Conservation (phyloP, 2,329 filamentous ascomycete genomes). For the Exophiala calicioides region DNA sequence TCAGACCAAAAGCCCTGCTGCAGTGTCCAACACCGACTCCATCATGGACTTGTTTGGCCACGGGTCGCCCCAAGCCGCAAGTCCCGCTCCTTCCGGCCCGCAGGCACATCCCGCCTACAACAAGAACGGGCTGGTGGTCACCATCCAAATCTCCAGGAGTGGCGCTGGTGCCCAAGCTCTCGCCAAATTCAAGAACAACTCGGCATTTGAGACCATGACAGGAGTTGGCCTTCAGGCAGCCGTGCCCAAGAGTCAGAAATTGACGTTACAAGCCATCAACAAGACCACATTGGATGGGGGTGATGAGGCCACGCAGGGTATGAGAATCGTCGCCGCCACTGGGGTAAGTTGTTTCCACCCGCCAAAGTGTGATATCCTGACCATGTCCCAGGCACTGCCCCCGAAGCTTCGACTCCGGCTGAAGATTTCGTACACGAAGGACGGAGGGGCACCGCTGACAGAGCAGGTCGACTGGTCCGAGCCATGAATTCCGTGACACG, state of each 20-base stretch:
- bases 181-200: constrained; percentile 79
- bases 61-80: constrained; percentile 41
- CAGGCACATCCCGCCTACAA: constrained; percentile 73
- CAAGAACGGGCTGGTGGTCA: constrained; percentile 79
- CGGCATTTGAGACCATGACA: constrained; percentile 64
- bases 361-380: constrained; percentile 3
- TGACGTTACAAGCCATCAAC: constrained; percentile 89
- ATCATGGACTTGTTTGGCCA: constrained; percentile 88
- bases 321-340: constrained; percentile 81
- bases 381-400: constrained; percentile 66
- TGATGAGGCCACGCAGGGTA: constrained; percentile 82
- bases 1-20: constrained; percentile 54
- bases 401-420: constrained; percentile 75
- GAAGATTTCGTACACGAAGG: constrained; percentile 77
- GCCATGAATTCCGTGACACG: constrained; percentile 50
- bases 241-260: constrained; percentile 92
- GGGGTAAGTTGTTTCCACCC: constrained; percentile 70
- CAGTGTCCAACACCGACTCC: constrained; percentile 63
- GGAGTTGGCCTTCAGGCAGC: constrained; percentile 87
- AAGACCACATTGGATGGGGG: constrained; percentile 73
- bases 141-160: constrained; percentile 80
- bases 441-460: constrained; percentile 65
- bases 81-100: constrained; percentile 46
- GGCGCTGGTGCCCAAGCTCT: constrained; percentile 69
- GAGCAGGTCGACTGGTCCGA: constrained; percentile 98